Base-by-base conservation (phyloP, 2,329 filamentous ascomycete species). In the Pseudogymnoascus sp. region DNA sequence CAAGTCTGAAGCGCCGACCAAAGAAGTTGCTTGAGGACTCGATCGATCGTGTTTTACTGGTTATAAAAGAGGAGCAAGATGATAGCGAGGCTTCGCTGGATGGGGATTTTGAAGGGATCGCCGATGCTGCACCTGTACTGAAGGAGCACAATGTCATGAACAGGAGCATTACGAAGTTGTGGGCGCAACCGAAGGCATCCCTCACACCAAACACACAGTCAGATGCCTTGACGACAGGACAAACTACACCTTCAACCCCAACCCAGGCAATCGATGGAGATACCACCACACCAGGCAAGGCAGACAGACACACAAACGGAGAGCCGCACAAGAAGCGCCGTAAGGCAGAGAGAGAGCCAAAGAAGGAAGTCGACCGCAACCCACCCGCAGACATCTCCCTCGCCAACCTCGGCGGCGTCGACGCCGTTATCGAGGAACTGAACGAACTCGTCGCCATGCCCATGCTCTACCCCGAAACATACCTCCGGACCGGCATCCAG, bases 21-120 rank as follows among this genome's bases (percentile, higher is more conserved):
- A 96, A 95, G 75, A 88, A 87, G 65, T 80, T 88, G 0, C 77
- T 97, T 1, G 90, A 96, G 73, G 90, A 95, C 67, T 88, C 89
- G 37, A 91, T 97, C 67, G 91, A 96, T 66, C 82, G 91, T 7
- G 91, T 93, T 0, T 77, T 97, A 15, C 83, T 87, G 7, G 85
- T 91, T 17, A 79, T 93, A 4, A 88, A 87, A 63, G 78, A 81
- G 67, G 85, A 90, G 29, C 29, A 71, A 71, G 72, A 82, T 61
- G 79, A 81, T 61, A 76, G 75, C 56, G 80, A 81, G 62, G 56
- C 31, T 35, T 78, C 77, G 4, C 67, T 82, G 62, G 77, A 80
- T 60, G 79, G 79, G 5, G 78, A 80, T 65, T 80, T 82, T 68
- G 79, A 80, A 31, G 79, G 77, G 6, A 71, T 82, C 53, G 78